These are phyloP conservation scores for Mucuna pruriens DNA, from an alignment of 306 rosid genomes.

Conservation along the genomic window DNA sequence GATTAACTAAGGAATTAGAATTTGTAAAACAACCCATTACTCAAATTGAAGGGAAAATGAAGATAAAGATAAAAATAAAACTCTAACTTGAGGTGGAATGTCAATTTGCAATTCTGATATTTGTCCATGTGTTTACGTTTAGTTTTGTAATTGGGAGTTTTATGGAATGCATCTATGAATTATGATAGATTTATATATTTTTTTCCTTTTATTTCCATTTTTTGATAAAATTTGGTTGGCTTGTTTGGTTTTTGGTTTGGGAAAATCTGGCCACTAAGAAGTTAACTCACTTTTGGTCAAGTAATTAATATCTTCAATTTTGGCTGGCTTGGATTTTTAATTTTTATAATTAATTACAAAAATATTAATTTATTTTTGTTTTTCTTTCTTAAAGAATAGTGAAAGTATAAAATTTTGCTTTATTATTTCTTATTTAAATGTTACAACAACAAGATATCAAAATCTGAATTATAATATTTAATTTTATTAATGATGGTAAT, in stretches of 20 bases:
- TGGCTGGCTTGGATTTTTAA: neutral
- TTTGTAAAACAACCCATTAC: neutral
- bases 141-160: slow-evolving; percentile 14
- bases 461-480: no score
- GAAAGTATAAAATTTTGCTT: neutral
- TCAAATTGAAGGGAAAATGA: neutral
- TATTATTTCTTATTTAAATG: neutral
- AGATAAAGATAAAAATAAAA: neutral
- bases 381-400: neutral
- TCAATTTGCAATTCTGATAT: neutral
- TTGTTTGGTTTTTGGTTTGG: neutral
- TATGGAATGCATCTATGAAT: slow-evolving; percentile 8
- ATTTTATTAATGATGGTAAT: no score
- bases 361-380: neutral
- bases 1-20: neutral
- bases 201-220: neutral
- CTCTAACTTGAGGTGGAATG: neutral
- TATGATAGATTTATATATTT: neutral
- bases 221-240: neutral
- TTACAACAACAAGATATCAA: no score
- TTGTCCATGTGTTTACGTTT: slow-evolving; percentile 11
- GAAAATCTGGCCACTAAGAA: neutral
- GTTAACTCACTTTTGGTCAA: neutral
- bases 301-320: neutral
- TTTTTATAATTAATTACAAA: neutral